These are phyloP conservation scores for Haplographium delicatum DNA, from an alignment of 495 filamentous ascomycete species.

Conservation along the genomic window DNA sequence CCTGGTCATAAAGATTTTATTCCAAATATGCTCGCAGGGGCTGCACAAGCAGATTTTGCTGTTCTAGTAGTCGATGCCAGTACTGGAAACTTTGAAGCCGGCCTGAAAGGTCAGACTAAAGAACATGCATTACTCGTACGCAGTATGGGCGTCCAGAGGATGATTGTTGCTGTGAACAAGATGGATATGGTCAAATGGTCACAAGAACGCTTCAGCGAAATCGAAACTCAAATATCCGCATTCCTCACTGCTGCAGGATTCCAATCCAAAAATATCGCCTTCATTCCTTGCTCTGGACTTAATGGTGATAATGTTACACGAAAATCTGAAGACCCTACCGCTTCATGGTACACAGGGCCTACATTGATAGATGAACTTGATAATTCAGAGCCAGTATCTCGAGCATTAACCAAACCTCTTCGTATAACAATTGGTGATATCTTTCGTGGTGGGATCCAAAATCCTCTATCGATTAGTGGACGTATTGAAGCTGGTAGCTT, in stretches of 20 bases:
- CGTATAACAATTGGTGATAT: slow-evolving; percentile 77
- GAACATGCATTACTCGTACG: slow-evolving; percentile 87
- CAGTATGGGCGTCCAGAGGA: slow-evolving; percentile 82
- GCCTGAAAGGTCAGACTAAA: slow-evolving; percentile 87
- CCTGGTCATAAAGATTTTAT: slow-evolving; percentile 95
- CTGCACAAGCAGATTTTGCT: slow-evolving; percentile 93
- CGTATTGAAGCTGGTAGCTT: slow-evolving; percentile 79
- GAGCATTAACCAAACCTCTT: slow-evolving; percentile 72
- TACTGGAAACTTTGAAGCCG: slow-evolving; percentile 85
- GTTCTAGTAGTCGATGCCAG: slow-evolving; percentile 89
- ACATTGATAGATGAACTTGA: slow-evolving; percentile 83
- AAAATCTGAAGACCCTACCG: slow-evolving; percentile 48
- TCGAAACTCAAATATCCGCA: slow-evolving; percentile 72
- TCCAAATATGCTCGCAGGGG: slow-evolving; percentile 97
- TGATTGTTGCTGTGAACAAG: slow-evolving; percentile 93
- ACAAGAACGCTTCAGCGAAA: slow-evolving; percentile 75
- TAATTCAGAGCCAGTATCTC: slow-evolving; percentile 61
- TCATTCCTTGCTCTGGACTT: slow-evolving; percentile 85
- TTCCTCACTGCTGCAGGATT: slow-evolving; percentile 83
- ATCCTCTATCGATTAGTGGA: slow-evolving; percentile 75
- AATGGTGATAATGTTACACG: slow-evolving; percentile 79
- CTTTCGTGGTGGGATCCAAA: slow-evolving; percentile 70
- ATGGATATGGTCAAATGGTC: slow-evolving; percentile 82
- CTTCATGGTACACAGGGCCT: slow-evolving; percentile 71
- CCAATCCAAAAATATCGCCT: slow-evolving; percentile 68